Evolutionary conservation across 139 green algal species (phyloP).

Genomic region (Chlamydomonas sp.): DNA sequence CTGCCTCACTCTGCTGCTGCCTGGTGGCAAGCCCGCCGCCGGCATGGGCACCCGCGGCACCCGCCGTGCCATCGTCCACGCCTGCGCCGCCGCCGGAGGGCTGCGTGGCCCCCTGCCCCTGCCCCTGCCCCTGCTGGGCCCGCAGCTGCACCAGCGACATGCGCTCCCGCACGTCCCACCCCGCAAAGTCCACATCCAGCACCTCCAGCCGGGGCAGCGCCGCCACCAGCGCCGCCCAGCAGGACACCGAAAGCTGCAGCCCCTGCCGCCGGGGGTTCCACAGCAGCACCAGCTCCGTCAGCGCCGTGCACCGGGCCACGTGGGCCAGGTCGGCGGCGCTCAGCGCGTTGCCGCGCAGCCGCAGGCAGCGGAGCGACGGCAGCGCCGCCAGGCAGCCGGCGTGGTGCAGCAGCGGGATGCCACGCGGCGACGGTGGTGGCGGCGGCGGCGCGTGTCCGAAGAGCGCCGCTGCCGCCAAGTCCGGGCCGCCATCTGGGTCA

Average conservation of each 20-base stretch:
- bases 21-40: too few species aligned
- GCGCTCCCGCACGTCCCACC: neutral
- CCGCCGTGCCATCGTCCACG: too few species aligned
- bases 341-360: neutral
- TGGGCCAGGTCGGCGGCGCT: neutral
- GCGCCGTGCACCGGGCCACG: neutral
- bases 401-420: neutral
- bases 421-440: neutral
- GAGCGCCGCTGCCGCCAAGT: neutral
- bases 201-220: neutral
- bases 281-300: constrained; percentile 4
- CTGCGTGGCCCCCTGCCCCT: too few species aligned
- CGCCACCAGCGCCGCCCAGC: neutral
- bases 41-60: too few species aligned
- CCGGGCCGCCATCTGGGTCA: too few species aligned
- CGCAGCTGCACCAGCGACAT: constrained; percentile 1
- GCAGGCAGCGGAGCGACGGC: constrained; percentile 1
- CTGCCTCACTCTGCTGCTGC: too few species aligned
- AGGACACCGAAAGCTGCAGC: neutral
- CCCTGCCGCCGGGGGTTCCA: neutral
- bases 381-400: neutral
- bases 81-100: too few species aligned
- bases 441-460: neutral
- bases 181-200: constrained; percentile 1
- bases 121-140: too few species aligned